Evolutionary conservation across 306 rosid species (phyloP), one percentile per base, ranked within the genome.

Genomic region (Corylus heterophylla): DNA sequence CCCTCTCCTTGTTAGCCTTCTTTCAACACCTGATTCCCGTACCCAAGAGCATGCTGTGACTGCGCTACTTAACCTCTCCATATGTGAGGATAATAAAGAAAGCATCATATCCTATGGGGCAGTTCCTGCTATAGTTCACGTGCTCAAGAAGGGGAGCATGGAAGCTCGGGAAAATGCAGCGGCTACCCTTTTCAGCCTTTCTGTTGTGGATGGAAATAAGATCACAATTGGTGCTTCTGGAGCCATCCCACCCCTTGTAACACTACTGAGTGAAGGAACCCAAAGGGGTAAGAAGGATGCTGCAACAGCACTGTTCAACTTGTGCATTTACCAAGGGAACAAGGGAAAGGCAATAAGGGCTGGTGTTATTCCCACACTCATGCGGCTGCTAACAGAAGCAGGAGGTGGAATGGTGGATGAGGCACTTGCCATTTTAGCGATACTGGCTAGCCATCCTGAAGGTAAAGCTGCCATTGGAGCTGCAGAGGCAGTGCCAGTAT

Each of bases 131-230:
- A 93, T 96, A 62, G 97, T 96, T 76, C 92, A 90, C 51, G 97
- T 96, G 78, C 94, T 96, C 74, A 93, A 85, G 85, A 89, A 89
- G 73, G 99, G 98, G 71, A 92, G 98, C 88, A 96, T 96, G 99
- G 99, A 96, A 81, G 99, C 99, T 6, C 93, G 98, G 75, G 99
- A 96, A 85, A 96, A 96, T 72, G 98, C 99, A 2, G 99, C 99
- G 1, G 99, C 99, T 22, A 96, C 99, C 68, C 98, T 96, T 63
- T 96, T 96, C 87, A 96, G 99, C 84, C 98, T 96, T 50, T 96
- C 99, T n/a, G 99, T 96, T 27, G 85, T 91, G 5, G 98, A 96
- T 71, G 99, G 87, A 88, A 90, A 93, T 76, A 93, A 96, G 89
- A 84, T 96, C 69, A 88, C 88, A 29, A 96, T 96, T 56, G 99